phyloP scores from a whole-genome alignment of 2,329 filamentous ascomycete genomes.

The Colletotrichum spaethianum region DNA sequence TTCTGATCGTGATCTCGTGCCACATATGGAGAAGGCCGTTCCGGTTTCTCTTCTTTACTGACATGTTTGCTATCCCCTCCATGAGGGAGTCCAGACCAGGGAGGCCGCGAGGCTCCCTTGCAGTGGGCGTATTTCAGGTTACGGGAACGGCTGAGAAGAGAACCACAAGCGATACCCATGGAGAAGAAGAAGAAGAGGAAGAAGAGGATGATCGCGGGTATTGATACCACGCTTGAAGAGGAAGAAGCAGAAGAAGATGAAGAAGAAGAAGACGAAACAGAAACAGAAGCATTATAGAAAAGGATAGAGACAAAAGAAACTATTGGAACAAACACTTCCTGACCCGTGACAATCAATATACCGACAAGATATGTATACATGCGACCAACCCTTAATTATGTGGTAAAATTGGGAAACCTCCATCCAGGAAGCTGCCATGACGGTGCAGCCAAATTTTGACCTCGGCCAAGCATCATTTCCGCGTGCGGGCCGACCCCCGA shows the following conservation, averaged over 20 bases:
- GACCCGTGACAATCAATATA: not conserved
- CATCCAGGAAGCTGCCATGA: not conserved
- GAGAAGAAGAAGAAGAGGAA: constrained; percentile 8
- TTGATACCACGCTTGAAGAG: constrained; percentile 29
- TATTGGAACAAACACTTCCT: not conserved
- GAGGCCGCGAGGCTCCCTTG: not conserved
- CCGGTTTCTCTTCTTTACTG: constrained; percentile 23
- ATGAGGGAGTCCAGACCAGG: constrained; percentile 11
- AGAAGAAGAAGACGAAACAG: constrained; percentile 19
- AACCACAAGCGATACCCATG: constrained; percentile 34
- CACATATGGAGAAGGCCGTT: constrained; percentile 27
- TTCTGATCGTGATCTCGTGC: constrained; percentile 48
- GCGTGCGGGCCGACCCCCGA: constrained; percentile 34
- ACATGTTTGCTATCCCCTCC: constrained; percentile 41
- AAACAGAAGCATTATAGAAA: constrained; percentile 39
- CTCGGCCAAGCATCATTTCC: constrained; percentile 29
- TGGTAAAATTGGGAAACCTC: not conserved
- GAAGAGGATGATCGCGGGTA: no score
- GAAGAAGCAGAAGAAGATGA: constrained; percentile 4
- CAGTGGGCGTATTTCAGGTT: constrained; percentile 10
- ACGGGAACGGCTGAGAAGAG: constrained; percentile 4
- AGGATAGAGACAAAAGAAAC: constrained; percentile 19
- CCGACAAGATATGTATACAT: not conserved
- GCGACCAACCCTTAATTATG: not conserved
- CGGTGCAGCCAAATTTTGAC: constrained; percentile 10